A percentile compares a stretch with the other conserved stretches of the same genome.
phyloP scores from a whole-genome alignment of 768 basidiomycete species.

The Leccinum rimulosum region DNA sequence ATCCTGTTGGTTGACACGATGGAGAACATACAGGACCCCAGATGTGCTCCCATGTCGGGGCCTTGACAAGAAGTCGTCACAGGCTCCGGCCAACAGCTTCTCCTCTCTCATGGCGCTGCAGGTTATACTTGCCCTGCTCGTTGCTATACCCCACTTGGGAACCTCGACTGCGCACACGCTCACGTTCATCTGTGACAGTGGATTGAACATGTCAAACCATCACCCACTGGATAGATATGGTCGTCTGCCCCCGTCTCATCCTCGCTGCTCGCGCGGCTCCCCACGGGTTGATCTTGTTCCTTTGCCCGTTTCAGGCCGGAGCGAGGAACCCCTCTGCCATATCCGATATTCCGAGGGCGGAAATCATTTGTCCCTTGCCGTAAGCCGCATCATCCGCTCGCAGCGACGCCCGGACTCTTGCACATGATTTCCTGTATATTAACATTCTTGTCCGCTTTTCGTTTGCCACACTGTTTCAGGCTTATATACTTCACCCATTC shows the following conservation, averaged over 20 bases:
- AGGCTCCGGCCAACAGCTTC: constrained; percentile 11
- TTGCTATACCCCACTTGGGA: constrained; percentile 24
- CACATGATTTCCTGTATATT: background rate
- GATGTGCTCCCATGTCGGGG: background rate
- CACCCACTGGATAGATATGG: constrained; percentile 6
- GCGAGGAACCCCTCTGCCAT: constrained; percentile 8
- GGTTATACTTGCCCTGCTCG: constrained; percentile 15
- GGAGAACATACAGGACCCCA: constrained; percentile 13
- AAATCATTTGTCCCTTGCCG: constrained; percentile 6
- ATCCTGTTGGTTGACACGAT: constrained; percentile 4
- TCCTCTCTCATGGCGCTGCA: constrained; percentile 21
- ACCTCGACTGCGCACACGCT: constrained; percentile 18
- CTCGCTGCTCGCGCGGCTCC: constrained; percentile 11
- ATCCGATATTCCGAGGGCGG: constrained; percentile 8
- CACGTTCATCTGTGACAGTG: constrained; percentile 22
- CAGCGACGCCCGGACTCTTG: background rate
- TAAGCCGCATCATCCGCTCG: constrained; percentile 2
- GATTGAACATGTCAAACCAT: constrained; percentile 12
- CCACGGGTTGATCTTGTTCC: constrained; percentile 22
- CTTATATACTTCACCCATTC: constrained; percentile 1
- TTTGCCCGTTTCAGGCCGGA: constrained; percentile 15
- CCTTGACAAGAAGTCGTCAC: constrained; percentile 8
- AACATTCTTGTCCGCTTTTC: background rate
- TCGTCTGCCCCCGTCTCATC: background rate
- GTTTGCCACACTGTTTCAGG: constrained; percentile 1